phyloP scores from a whole-genome alignment of 2,329 filamentous ascomycete species.

The Fusarium xyrophilum region DNA sequence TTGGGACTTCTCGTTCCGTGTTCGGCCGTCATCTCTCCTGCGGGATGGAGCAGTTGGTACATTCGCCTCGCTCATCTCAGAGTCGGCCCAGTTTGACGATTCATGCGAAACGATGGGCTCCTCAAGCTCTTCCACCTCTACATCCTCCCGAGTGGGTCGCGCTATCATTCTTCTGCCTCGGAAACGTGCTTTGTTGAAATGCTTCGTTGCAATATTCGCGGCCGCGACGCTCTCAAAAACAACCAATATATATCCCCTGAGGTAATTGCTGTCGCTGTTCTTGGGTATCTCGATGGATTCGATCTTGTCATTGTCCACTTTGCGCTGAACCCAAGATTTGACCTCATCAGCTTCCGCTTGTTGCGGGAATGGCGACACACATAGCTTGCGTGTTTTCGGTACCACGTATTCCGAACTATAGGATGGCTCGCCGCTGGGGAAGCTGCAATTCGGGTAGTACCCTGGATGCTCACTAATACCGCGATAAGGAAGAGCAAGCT shows the following conservation, averaged over 20 bases:
- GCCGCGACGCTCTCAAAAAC: conserved; percentile 33
- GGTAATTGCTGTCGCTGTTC: conserved; percentile 29
- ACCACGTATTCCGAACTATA: conserved; percentile 8
- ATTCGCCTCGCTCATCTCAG: neutral
- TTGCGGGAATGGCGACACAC: conserved; percentile 40
- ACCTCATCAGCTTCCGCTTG: conserved; percentile 36
- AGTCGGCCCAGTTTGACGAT: neutral
- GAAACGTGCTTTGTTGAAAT: conserved; percentile 40
- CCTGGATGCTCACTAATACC: conserved; percentile 3
- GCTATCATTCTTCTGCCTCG: conserved; percentile 37
- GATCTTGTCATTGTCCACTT: conserved; percentile 37
- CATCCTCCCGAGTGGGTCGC: conserved; percentile 32
- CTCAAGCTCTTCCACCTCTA: conserved; percentile 5
- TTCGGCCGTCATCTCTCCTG: neutral
- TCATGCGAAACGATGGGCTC: conserved; percentile 2
- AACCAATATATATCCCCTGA: conserved; percentile 41
- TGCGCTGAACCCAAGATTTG: conserved; percentile 40
- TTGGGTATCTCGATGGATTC: conserved; percentile 39
- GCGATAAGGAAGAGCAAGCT: conserved; percentile 29
- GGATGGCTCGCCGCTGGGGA: neutral
- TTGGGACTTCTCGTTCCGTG: conserved; percentile 14
- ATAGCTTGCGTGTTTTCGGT: conserved; percentile 36
- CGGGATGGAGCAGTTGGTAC: conserved; percentile 15
- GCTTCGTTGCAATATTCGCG: conserved; percentile 35
- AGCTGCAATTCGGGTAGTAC: conserved; percentile 3